phyloP scores from a whole-genome alignment of 495 filamentous ascomycete genomes.

The Umbilicaria muhlenbergii region DNA sequence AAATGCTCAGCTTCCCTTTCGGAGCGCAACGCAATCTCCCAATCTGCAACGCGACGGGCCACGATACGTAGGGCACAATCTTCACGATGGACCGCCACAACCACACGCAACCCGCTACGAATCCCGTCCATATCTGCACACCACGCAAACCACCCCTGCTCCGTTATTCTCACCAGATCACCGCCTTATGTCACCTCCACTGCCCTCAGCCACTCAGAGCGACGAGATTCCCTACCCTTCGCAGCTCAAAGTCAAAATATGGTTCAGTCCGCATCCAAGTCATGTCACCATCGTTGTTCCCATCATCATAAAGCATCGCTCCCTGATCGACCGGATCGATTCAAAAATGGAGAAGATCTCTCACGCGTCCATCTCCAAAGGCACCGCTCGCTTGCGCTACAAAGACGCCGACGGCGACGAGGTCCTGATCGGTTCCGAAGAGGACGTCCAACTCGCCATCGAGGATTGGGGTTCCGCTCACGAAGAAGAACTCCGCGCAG shows the following conservation, averaged over 20 bases:
- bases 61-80: constrained; percentile 6
- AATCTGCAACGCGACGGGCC: constrained; percentile 13
- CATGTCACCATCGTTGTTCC: constrained; percentile 87
- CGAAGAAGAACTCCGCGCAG: constrained; percentile 42
- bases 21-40: constrained; percentile 27
- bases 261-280: constrained; percentile 56
- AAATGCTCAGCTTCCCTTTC: constrained; percentile 30
- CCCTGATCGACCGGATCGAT: constrained; percentile 90
- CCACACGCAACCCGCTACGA: constrained; percentile 20
- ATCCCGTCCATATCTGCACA: constrained; percentile 8
- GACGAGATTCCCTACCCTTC: constrained; percentile 20
- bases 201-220: background rate
- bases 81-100: constrained; percentile 8
- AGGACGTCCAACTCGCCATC: constrained; percentile 88
- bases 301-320: constrained; percentile 84
- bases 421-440: constrained; percentile 84
- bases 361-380: constrained; percentile 59
- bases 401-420: constrained; percentile 85
- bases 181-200: background rate
- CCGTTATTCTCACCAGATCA: background rate
- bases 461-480: constrained; percentile 77
- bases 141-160: constrained; percentile 25
- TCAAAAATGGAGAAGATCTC: constrained; percentile 78
- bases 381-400: constrained; percentile 71
- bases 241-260: constrained; percentile 89